Evolutionary conservation across 2,329 filamentous ascomycete genomes (phyloP).

Genomic region (Penicillium brasilianum): DNA sequence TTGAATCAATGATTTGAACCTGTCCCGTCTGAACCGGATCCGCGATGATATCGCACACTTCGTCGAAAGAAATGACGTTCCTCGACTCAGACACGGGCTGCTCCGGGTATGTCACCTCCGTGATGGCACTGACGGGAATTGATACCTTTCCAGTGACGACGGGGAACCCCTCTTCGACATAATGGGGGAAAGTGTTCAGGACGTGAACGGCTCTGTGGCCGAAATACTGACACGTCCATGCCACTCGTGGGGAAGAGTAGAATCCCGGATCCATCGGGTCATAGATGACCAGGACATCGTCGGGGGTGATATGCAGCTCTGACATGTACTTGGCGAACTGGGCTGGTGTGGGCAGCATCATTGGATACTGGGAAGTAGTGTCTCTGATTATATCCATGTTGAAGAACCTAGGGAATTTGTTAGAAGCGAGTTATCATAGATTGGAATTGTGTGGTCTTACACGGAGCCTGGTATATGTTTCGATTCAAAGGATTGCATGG

Average conservation of each 20-base stretch:
- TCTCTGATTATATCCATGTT: conserved; percentile 36
- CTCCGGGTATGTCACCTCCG: neutral
- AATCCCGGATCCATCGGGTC: conserved; percentile 36
- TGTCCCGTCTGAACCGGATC: neutral
- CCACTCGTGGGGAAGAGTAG: conserved; percentile 37
- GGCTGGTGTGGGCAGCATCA: conserved; percentile 34
- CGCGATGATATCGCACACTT: neutral
- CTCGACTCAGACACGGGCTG: neutral
- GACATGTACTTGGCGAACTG: conserved; percentile 31
- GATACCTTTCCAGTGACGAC: conserved; percentile 14
- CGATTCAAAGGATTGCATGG: conserved; percentile 10
- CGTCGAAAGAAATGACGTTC: neutral
- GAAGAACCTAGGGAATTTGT: conserved; percentile 31
- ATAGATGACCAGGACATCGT: conserved; percentile 33
- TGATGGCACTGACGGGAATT: neutral
- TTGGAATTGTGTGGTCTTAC: neutral
- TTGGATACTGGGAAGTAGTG: conserved; percentile 31
- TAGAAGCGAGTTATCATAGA: neutral
- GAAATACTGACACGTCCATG: conserved; percentile 36
- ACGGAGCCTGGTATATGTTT: conserved; percentile 15
- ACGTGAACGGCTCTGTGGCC: conserved; percentile 36
- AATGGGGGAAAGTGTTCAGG: conserved; percentile 38
- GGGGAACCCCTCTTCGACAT: conserved; percentile 28
- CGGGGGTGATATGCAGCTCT: neutral
- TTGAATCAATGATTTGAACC: conserved; percentile 5